Base-by-base conservation (phyloP, 768 basidiomycete genomes). In the Amanita inopinata region DNA sequence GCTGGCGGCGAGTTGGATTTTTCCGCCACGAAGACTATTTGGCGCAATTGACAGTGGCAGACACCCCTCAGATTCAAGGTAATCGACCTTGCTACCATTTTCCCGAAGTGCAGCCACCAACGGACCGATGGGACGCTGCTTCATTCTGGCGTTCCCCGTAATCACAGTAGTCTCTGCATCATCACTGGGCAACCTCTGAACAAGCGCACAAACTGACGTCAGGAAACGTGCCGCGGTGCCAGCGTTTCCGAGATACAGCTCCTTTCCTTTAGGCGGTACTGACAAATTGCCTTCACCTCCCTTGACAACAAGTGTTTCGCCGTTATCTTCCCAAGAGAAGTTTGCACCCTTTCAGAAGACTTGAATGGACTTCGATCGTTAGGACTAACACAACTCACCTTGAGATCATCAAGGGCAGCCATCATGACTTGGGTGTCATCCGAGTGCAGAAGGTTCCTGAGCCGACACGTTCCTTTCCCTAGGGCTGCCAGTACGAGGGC, bases 391-490 rank as follows among this genome's bases (percentile, higher is more conserved):
- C 41, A 27, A 52, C 66, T 25, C 43, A 86, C 90, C 69, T 92
- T 83, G 49, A 99, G 76, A 40, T 91, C 88, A 32, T 77, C 66
- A 22, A 98, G 70, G 24, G 93, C 94, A 2, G 81, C 71, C 92
- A 98, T 98, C 96, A 99, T 99, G 41, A 99, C 94, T 52, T 93
- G 91, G 0, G 96, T 99, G 57, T 99, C 94, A 54, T 98, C 94
- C 3, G 92, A 96, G 57, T 98, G 94, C 25, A 99, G 69, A 4
- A 99, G 64, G 53, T 99, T 99, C 61, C 70, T 82, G 43, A 99
- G 64, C 48, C 83, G 71, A 62, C 93, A 96, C 0, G 83, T 88
- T 1, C 94, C 96, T 34, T 74, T 76, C 0, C 79, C 91, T 10
- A 99, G 76, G 1, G 94, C 92, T 6, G 96, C 94, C 20, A 99